Evolutionary conservation across 768 basidiomycete genomes (phyloP), one percentile per base, ranked within the genome.

Genomic region (Calocera viscosa): DNA sequence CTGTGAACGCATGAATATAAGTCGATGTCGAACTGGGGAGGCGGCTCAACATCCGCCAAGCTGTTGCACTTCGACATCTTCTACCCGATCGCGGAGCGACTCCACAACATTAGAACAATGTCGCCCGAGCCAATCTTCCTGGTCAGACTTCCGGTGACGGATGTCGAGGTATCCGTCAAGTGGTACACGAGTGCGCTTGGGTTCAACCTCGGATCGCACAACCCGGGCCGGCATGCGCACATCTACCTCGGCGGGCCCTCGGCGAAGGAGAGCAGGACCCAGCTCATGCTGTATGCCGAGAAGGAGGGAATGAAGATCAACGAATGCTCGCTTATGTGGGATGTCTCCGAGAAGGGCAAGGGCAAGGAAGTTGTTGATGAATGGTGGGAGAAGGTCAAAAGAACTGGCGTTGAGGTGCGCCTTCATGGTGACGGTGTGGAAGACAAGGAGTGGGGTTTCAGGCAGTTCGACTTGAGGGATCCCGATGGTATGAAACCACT

Each of bases 61-160:
- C 53, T 60, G 53, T 22, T 60, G 53, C 53, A 60, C 53, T 60
- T 60, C 53, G 53, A 60, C 53, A 12, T 60, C 53, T 60, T 60
- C 53, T 28, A 60, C 26, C 24, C 43, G 19, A 5, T 60, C 53
- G 22, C 53, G 2, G 16, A 60, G 30, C 24, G 24, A 5, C 19
- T 5, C 30, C 19, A 5, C 53, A 14, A 47, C 7, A 11, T 14
- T 5, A 38, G 35, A 14, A 60, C 24, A 2, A 60, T 60, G 53
- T 60, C 53, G 7, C 5, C 26, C 53, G 53, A 60, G 30, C 53
- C 53, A 5, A 60, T 26, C 14, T 60, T 60, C 30, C 26, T 60
- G 11, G 53, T 60, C 26, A 28, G 30, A 11, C 53, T 60, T 7
- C 53, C 53, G 14, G 53, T 60, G 53, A 60, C 2, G 26, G 53